These are phyloP conservation scores for Fusarium miscanthi DNA, from an alignment of 2,329 filamentous ascomycete species.

Conservation along the genomic window DNA sequence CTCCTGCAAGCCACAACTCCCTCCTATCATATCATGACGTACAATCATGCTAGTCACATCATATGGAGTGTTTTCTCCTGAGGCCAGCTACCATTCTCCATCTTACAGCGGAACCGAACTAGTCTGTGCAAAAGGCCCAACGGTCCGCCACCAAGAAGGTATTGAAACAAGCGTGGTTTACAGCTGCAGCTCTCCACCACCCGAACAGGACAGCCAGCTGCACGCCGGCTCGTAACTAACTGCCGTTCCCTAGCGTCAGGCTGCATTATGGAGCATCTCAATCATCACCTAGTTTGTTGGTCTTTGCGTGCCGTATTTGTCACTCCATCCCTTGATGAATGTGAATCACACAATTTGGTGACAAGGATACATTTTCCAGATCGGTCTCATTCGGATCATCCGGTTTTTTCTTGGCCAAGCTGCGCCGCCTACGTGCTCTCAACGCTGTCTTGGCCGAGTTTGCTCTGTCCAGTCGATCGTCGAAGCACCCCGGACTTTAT, in stretches of 20 bases:
- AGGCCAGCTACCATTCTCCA: not conserved
- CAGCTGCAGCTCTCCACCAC: not conserved
- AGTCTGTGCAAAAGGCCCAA: not conserved
- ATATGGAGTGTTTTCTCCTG: not conserved
- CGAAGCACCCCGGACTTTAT: not conserved
- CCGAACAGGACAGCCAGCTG: not conserved
- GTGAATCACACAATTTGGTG: not conserved
- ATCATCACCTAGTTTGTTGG: too few relatives aligned
- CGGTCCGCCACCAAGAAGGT: not conserved
- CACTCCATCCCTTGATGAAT: not conserved
- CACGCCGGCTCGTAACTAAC: not conserved
- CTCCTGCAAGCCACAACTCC: not conserved
- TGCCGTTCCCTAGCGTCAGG: not conserved
- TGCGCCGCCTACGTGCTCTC: not conserved
- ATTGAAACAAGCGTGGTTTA: not conserved
- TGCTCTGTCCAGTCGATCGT: not conserved
- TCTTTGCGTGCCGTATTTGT: not conserved
- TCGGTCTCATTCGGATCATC: not conserved
- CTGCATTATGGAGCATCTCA: not conserved
- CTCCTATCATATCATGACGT: not conserved
- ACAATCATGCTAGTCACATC: not conserved
- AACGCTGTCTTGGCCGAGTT: not conserved
- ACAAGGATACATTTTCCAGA: not conserved
- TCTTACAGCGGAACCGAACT: not conserved
- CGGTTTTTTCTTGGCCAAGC: not conserved